Evolutionary conservation across 306 rosid genomes (phyloP), one percentile per base, ranked within the genome.

Genomic region (Dalbergia cochinchinensis): DNA sequence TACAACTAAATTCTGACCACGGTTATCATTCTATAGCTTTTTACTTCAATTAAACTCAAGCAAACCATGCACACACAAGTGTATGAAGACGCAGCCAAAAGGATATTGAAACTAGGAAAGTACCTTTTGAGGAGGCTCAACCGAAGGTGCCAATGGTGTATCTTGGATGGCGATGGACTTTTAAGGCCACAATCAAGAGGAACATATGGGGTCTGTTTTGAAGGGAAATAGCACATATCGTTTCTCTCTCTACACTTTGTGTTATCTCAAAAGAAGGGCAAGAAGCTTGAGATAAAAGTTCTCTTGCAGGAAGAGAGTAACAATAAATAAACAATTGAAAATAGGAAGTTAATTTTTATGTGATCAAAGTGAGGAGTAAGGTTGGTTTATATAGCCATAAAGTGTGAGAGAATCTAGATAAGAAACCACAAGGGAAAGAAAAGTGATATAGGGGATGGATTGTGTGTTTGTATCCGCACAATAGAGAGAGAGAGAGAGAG

Each of bases 111-210:
- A 44, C 20, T 26, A 60, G 7, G 59, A 4, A 44, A 31, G 11
- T 22, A 94, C 98, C 97, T 94, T 60, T 77, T 71, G 41, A 89
- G 89, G 55, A 87, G 72, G 61, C 61, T 57, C 26, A 91, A 67
- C 71, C 88, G 87, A 80, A 87, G 66, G 48, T 53, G 73, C 16
- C 26, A 63, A 68, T 53, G 75, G 33, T 59, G 80, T 51, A 70
- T 83, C 69, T 74, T 89, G 33, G 89, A 71, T 53, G 82, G 73
- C 53, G 82, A 73, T 67, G 62, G 81, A 80, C 37, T 86, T 59
- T 64, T 79, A 62, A 69, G 85, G 42, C 62, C 11, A 48, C 76
- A 33, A 63, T 1, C 65, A 7, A 82, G 70, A 44, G 84, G 73
- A 53, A 47, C 41, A 65, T 48, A 18, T 39, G 86, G 61, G 41